Percentiles rank a stretch among this genome's conserved stretches.
Conservation (phyloP, 108 stramenopile species). For the Stephanodiscus minutulus region DNA sequence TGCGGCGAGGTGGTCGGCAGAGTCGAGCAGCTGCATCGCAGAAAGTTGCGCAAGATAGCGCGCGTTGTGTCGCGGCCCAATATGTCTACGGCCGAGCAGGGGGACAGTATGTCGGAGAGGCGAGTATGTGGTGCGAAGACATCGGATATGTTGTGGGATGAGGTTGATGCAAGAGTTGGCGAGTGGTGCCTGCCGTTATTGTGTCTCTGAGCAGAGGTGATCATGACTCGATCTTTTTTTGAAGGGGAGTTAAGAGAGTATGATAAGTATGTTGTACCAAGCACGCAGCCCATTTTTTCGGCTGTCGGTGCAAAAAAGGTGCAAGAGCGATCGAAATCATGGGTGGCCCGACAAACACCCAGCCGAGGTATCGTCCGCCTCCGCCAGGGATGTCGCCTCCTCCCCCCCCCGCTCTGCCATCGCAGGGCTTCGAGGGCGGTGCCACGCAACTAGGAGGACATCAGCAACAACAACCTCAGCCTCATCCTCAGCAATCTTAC, state of each 20-base stretch:
- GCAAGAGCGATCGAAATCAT: no score
- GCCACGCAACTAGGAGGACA: conserved; percentile 1
- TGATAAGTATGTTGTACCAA: no score
- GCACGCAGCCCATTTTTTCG: no score
- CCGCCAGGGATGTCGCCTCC: conserved; percentile 45
- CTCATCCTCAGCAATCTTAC: conserved; percentile 18
- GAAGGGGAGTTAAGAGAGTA: no score
- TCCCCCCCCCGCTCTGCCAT: conserved; percentile 30
- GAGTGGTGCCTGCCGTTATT: no score
- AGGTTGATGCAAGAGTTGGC: not conserved
- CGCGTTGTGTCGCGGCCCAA: conserved; percentile 57
- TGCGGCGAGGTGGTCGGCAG: not conserved
- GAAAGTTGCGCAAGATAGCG: conserved; percentile 48
- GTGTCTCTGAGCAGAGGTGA: no score
- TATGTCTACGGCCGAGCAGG: conserved; percentile 58
- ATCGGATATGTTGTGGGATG: not conserved
- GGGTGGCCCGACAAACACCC: conserved; percentile 47
- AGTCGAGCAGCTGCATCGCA: conserved; percentile 32
- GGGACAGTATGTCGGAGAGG: conserved; percentile 66
- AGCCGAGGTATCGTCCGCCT: conserved; percentile 44
- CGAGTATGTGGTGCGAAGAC: conserved; percentile 29
- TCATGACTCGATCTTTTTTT: no score
- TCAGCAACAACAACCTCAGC: conserved; percentile 29
- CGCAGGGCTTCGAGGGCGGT: not conserved
- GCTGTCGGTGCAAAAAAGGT: no score